phyloP scores from a whole-genome alignment of 1,284 basidiomycete species.

The Irpex rosettiformis region DNA sequence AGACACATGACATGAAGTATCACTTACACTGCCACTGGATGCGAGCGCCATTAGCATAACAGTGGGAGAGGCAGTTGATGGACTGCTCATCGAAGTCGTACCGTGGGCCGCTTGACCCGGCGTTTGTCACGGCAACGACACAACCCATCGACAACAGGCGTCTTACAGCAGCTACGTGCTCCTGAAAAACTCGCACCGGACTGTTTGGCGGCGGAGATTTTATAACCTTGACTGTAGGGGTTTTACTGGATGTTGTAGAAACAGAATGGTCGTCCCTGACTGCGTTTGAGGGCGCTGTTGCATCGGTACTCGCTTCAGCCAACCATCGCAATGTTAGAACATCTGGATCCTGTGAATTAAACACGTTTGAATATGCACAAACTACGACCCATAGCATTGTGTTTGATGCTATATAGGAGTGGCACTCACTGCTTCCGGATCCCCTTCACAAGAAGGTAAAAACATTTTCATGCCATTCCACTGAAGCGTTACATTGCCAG shows the following conservation, averaged over 20 bases:
- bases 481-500: background rate
- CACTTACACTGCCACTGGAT: background rate
- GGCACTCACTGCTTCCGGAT: background rate
- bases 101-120: background rate
- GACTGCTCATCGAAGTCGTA: background rate
- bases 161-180: background rate
- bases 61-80: background rate
- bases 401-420: background rate
- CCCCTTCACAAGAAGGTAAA: background rate
- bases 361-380: background rate
- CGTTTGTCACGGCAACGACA: background rate
- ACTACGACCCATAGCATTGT: too few relatives aligned
- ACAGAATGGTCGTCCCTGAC: too few relatives aligned
- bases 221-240: background rate
- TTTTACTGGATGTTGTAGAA: too few relatives aligned
- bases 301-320: background rate
- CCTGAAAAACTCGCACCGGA: background rate
- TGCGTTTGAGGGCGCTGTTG: background rate
- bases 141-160: background rate
- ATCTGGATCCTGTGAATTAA: background rate
- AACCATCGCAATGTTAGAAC: background rate
- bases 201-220: background rate
- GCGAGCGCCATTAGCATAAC: background rate
- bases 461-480: background rate
- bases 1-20: background rate